Percentiles rank a stretch among this genome's conserved stretches.
Evolutionary conservation across 2,329 filamentous ascomycete genomes (phyloP).

Genomic region (Ceratocystis albifundus): DNA sequence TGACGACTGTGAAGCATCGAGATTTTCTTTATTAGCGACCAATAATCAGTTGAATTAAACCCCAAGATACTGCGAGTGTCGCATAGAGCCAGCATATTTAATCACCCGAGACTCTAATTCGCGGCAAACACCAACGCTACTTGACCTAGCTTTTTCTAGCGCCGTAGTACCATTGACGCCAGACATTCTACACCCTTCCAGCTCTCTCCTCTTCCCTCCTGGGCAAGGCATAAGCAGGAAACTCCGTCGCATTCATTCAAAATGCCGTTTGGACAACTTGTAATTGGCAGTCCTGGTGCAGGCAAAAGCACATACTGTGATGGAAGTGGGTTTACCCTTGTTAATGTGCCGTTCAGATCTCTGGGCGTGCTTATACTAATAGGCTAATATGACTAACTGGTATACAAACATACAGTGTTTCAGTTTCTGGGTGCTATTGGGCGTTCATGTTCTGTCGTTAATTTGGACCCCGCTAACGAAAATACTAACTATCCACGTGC

Average conservation of each 20-base stretch:
- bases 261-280: constrained; percentile 62
- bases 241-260: constrained; percentile 15
- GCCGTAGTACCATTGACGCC: not conserved
- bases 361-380: not conserved
- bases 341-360: not conserved
- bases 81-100: too few species aligned
- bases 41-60: too few species aligned
- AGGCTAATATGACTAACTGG: not conserved
- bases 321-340: constrained; percentile 51
- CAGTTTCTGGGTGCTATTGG: constrained; percentile 96
- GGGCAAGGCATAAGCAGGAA: not conserved
- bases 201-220: not conserved
- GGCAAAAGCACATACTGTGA: constrained; percentile 98
- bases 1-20: not conserved
- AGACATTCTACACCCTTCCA: not conserved
- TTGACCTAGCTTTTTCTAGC: not conserved
- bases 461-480: constrained; percentile 95
- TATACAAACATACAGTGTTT: constrained; percentile 49
- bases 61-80: too few species aligned
- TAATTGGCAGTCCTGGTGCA: constrained; percentile 86
- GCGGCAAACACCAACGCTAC: too few species aligned
- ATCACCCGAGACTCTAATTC: too few species aligned
- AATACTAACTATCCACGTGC: constrained; percentile 78
- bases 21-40: not conserved
- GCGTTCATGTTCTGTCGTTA: constrained; percentile 86